Conservation (phyloP, 2,329 filamentous ascomycete species). For the Myotisia sp. region DNA sequence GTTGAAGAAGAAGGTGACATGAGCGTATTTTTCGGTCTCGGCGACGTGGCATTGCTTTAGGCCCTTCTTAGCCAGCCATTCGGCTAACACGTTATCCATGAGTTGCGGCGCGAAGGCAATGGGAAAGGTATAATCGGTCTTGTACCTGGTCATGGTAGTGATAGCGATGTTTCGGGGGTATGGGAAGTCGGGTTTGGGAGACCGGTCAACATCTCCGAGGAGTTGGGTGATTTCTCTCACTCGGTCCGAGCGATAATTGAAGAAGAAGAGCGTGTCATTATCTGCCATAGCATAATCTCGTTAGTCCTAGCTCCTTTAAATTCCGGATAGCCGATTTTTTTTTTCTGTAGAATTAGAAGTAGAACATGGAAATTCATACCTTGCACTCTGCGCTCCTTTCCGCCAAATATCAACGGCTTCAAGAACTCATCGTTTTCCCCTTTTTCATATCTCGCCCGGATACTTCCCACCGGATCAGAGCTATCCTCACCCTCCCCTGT, state of each 20-base stretch:
- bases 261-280: slow-evolving; percentile 93
- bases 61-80: slow-evolving; percentile 82
- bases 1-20: slow-evolving; percentile 99
- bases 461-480: slow-evolving; percentile 68
- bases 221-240: slow-evolving; percentile 93
- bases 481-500: slow-evolving; percentile 75
- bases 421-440: slow-evolving; percentile 94
- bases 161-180: slow-evolving; percentile 80
- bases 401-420: slow-evolving; percentile 90
- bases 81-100: slow-evolving; percentile 96
- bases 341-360: not conserved
- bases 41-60: slow-evolving; percentile 91
- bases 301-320: not conserved
- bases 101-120: slow-evolving; percentile 86
- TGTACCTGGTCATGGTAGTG: slow-evolving; percentile 98
- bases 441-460: slow-evolving; percentile 76
- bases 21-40: slow-evolving; percentile 98
- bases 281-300: slow-evolving; percentile 40
- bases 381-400: slow-evolving; percentile 71
- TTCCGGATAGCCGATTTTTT: not conserved
- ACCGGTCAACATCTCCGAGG: slow-evolving; percentile 81
- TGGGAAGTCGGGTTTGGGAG: slow-evolving; percentile 75
- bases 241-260: slow-evolving; percentile 99
- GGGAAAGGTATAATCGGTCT: slow-evolving; percentile 82
- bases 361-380: slow-evolving; percentile 37